Conservation (phyloP, 257 asterid genomes). For the Gentiana straminea region DNA sequence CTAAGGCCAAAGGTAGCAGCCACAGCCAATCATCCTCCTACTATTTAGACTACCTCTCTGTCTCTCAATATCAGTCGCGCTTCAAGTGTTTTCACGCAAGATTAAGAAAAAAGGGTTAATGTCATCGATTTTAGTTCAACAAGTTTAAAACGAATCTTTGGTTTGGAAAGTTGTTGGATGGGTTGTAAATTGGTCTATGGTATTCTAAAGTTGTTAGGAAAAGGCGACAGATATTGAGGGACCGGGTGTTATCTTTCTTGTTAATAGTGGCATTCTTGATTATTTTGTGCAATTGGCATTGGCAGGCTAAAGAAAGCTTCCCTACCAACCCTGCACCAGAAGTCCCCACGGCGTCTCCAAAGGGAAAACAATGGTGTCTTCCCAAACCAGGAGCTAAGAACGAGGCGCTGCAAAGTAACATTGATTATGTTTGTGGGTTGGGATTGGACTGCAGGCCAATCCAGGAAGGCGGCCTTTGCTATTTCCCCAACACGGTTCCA, state of each 20-base stretch:
- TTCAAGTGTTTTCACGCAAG: too few species aligned
- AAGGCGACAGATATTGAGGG: too few species aligned
- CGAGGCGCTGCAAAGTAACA: constrained; percentile 28
- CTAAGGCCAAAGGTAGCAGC: constrained; percentile 29
- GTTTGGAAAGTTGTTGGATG: too few species aligned
- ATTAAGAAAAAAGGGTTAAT: too few species aligned
- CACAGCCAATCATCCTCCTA: constrained; percentile 8
- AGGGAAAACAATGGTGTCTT: constrained; percentile 29
- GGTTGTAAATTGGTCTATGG: too few species aligned
- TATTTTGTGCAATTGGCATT: constrained; percentile 25
- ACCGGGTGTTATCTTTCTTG: constrained; percentile 10
- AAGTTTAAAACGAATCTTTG: too few species aligned
- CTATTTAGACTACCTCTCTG: too few species aligned
- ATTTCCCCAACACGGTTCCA: constrained; percentile 26
- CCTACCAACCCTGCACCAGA: constrained; percentile 13
- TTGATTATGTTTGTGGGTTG: constrained; percentile 37
- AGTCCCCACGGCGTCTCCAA: constrained; percentile 6
- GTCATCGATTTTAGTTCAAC: too few species aligned
- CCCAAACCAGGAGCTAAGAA: constrained; percentile 22
- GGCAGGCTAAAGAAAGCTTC: constrained; percentile 30
- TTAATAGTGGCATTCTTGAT: constrained; percentile 17
- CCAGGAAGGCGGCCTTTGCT: constrained; percentile 28
- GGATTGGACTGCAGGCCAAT: constrained; percentile 29
- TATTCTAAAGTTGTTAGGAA: too few species aligned
- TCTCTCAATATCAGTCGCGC: too few species aligned